phyloP scores from a whole-genome alignment of 2,329 filamentous ascomycete genomes.

The Hypoxylon sp. region DNA sequence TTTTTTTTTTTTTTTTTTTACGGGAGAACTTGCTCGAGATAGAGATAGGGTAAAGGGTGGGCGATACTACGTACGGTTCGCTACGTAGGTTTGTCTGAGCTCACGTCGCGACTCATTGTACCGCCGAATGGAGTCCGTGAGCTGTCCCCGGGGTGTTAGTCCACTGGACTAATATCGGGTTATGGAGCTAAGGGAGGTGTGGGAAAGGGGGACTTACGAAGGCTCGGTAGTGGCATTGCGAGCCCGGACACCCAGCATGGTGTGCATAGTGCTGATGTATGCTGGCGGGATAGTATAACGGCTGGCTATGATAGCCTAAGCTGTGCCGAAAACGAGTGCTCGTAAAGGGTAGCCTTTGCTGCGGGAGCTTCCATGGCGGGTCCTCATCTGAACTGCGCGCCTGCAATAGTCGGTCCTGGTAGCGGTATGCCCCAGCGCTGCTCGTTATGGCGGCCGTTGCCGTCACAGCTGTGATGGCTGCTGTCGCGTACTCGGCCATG shows the following conservation, averaged over 20 bases:
- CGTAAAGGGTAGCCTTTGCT: conserved; percentile 11
- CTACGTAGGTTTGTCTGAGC: conserved; percentile 43
- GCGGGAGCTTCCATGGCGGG: conserved; percentile 14
- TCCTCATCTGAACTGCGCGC: conserved; percentile 22
- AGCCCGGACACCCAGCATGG: conserved; percentile 35
- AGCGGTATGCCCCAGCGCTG: conserved; percentile 14
- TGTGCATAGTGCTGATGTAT: conserved; percentile 36
- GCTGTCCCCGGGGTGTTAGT: conserved; percentile 26
- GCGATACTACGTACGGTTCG: conserved; percentile 28
- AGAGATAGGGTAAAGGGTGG: not conserved
- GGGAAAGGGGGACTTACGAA: conserved; percentile 38
- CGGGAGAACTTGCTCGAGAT: no score
- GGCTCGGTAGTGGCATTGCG: conserved; percentile 44
- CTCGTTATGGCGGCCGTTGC: conserved; percentile 27
- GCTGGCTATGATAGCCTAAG: conserved; percentile 24
- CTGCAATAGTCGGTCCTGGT: conserved; percentile 18
- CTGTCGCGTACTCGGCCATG: conserved; percentile 28
- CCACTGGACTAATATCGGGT: not conserved
- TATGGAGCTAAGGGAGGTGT: not conserved
- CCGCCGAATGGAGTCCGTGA: conserved; percentile 41
- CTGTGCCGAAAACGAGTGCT: conserved; percentile 13
- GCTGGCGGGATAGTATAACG: conserved; percentile 20
- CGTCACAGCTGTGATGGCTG: conserved; percentile 24
- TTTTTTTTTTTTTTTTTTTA: no score
- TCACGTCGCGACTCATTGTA: conserved; percentile 37